Conservation (phyloP, 2,329 filamentous ascomycete species). For the Juglanconis oblonga region DNA sequence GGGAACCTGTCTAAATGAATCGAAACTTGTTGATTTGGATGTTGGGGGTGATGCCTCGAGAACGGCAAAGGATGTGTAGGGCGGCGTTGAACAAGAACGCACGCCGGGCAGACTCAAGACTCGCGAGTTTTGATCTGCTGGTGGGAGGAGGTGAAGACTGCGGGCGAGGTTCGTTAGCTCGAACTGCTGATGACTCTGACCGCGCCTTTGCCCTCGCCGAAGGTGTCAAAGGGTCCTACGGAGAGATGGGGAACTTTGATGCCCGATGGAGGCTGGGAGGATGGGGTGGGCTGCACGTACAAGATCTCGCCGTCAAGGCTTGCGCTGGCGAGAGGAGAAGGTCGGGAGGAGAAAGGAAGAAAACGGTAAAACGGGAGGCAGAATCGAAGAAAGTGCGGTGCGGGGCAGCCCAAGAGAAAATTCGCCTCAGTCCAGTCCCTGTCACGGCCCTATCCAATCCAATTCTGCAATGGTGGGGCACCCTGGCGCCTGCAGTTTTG, state of each 20-base stretch:
- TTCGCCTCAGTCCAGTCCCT: too few relatives aligned
- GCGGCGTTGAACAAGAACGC: conserved; percentile 15
- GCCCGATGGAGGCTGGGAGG: not conserved
- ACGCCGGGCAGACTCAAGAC: conserved; percentile 17
- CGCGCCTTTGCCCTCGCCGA: not conserved
- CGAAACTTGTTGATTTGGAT: conserved; percentile 21
- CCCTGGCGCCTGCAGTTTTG: conserved; percentile 11
- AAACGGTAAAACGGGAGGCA: conserved; percentile 13
- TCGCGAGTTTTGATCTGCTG: conserved; percentile 14
- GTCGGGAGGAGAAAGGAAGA: conserved; percentile 15
- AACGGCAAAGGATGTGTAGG: conserved; percentile 13
- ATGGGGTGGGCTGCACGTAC: conserved; percentile 10
- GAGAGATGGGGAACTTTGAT: not conserved
- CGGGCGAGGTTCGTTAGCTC: conserved; percentile 14
- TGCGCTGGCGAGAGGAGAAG: conserved; percentile 15
- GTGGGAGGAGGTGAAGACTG: conserved; percentile 17
- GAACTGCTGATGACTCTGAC: not conserved
- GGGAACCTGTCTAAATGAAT: conserved; percentile 28
- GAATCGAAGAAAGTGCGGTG: conserved; percentile 13
- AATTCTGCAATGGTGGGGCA: conserved; percentile 6
- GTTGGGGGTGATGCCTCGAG: conserved; percentile 15
- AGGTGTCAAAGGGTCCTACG: not conserved
- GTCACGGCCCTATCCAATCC: conserved; percentile 7
- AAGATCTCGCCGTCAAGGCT: conserved; percentile 20
- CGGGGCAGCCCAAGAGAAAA: conserved; percentile 10